Evolutionary conservation across 768 basidiomycete genomes (phyloP).

Genomic region (Kwoniella shandongensis): DNA sequence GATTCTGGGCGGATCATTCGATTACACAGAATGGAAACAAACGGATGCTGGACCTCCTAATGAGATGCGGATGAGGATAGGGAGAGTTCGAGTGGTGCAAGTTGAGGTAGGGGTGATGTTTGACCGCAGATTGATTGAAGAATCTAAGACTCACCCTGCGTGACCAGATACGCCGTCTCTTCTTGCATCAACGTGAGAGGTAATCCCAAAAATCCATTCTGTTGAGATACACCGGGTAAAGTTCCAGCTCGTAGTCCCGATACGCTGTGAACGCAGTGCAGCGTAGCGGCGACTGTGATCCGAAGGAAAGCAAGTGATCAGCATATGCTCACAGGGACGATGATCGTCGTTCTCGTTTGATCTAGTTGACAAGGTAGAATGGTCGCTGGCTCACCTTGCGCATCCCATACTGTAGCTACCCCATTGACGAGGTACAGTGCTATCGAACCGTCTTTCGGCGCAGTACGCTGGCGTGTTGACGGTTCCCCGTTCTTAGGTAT

Average conservation of each 20-base stretch:
- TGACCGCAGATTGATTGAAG: too few species aligned
- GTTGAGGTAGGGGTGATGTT: too few species aligned
- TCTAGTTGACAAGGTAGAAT: not conserved
- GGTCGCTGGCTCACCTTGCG: conserved; percentile 62
- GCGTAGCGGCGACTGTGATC: conserved; percentile 68
- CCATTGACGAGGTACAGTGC: conserved; percentile 72
- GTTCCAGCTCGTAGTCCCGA: conserved; percentile 87
- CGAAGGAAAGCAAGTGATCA: not conserved
- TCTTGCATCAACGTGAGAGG: conserved; percentile 86
- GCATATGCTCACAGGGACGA: too few species aligned
- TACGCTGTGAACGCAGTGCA: conserved; percentile 77
- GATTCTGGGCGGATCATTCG: too few species aligned
- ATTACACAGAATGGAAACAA: too few species aligned
- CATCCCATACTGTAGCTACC: conserved; percentile 83
- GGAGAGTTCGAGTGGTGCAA: too few species aligned
- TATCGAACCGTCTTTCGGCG: conserved; percentile 53
- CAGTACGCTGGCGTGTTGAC: conserved; percentile 1
- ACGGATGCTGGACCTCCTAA: too few species aligned
- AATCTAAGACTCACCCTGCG: conserved; percentile 76
- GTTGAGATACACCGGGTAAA: conserved; percentile 88
- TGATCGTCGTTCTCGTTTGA: too few species aligned
- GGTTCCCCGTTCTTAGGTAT: conserved; percentile 17
- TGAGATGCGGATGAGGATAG: too few species aligned
- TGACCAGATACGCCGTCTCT: conserved; percentile 82
- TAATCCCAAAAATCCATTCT: conserved; percentile 93